Evolutionary conservation across 139 green algal species (phyloP).

Genomic region (Auxenochlorella protothecoides): DNA sequence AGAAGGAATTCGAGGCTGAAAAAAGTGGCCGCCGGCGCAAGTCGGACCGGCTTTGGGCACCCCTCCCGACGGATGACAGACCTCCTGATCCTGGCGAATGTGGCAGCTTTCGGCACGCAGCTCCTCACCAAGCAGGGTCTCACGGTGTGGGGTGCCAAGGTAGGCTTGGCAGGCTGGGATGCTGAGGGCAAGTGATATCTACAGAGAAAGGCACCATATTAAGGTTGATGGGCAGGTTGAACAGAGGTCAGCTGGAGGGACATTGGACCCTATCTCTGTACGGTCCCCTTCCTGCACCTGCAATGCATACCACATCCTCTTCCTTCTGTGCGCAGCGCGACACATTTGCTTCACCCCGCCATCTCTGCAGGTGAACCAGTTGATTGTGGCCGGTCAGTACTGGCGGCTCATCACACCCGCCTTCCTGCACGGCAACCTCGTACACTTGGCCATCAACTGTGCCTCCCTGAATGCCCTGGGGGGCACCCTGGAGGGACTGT

Average conservation of each 20-base stretch:
- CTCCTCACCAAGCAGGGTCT: constrained; percentile 5
- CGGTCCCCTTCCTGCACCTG: neutral
- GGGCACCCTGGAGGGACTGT: constrained; percentile 22
- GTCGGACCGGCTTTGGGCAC: constrained; percentile 16
- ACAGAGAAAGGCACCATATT: too few relatives aligned
- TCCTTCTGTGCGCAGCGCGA: neutral
- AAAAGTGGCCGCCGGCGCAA: too few relatives aligned
- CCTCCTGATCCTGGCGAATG: constrained; percentile 18
- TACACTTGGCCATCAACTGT: constrained; percentile 52
- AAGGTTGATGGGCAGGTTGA: too few relatives aligned
- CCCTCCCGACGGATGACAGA: constrained; percentile 17
- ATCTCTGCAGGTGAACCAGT: constrained; percentile 47
- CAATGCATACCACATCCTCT: neutral
- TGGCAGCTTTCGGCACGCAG: constrained; percentile 14
- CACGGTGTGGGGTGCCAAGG: constrained; percentile 14
- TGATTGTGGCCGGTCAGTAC: constrained; percentile 53
- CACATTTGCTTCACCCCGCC: neutral
- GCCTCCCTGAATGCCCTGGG: constrained; percentile 29
- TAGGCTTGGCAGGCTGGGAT: neutral
- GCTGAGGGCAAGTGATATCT: too few relatives aligned
- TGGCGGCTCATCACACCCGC: constrained; percentile 62
- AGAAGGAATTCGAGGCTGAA: too few relatives aligned
- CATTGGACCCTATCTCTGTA: neutral
- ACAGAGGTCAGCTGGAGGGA: neutral
- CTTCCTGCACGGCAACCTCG: constrained; percentile 61